Evolutionary conservation across 2,329 filamentous ascomycete species (phyloP).

Genomic region (Beauveria scarabaeidicola): DNA sequence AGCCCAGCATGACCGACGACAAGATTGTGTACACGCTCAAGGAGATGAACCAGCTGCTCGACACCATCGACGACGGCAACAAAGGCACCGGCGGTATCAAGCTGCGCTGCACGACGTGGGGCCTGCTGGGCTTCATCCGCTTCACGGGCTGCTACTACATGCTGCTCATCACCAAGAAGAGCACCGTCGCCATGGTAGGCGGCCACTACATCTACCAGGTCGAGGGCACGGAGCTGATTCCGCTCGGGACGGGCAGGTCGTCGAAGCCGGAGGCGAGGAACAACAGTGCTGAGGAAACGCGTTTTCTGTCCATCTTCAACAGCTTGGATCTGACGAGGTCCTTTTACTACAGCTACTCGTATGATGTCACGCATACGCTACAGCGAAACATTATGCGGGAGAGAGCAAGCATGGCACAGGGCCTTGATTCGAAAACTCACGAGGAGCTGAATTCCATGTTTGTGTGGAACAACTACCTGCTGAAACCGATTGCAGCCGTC

Average conservation of each 20-base stretch:
- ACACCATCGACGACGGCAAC: conserved; percentile 92
- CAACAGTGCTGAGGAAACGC: conserved; percentile 65
- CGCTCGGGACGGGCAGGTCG: conserved; percentile 68
- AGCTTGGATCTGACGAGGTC: conserved; percentile 84
- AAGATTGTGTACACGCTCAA: conserved; percentile 88
- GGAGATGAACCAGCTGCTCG: conserved; percentile 88
- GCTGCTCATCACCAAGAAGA: conserved; percentile 91
- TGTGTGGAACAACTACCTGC: conserved; percentile 89
- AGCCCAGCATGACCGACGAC: conserved; percentile 82
- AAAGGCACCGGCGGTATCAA: conserved; percentile 83
- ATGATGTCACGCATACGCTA: conserved; percentile 85
- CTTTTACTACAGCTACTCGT: conserved; percentile 98
- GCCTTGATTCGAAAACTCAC: conserved; percentile 47
- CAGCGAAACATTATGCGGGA: conserved; percentile 87
- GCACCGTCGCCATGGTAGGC: conserved; percentile 90
- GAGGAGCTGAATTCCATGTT: conserved; percentile 89
- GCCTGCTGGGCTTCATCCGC: conserved; percentile 85
- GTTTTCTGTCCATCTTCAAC: conserved; percentile 80
- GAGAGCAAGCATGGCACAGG: conserved; percentile 59
- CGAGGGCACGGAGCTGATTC: conserved; percentile 85
- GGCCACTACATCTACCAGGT: conserved; percentile 95
- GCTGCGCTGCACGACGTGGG: conserved; percentile 86
- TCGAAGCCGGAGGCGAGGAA: conserved; percentile 65
- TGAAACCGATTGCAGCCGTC: conserved; percentile 61
- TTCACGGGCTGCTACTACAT: conserved; percentile 97